Conservation (phyloP, 2,329 filamentous ascomycete genomes). For the Fusarium praegraminearum region DNA sequence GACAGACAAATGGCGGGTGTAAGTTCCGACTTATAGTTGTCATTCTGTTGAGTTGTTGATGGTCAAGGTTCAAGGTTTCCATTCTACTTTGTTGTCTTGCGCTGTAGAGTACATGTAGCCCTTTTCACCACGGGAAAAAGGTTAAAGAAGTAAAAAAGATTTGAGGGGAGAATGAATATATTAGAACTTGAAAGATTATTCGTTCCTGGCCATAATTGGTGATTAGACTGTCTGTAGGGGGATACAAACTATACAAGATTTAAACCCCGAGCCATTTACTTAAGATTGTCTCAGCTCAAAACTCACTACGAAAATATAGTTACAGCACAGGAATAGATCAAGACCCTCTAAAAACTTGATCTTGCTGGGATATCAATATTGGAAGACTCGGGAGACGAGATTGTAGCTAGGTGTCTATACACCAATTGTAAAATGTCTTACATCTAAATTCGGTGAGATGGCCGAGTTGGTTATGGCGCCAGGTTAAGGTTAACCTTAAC, state of each 20-base stretch:
- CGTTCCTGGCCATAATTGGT: background rate
- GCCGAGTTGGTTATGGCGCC: constrained; percentile 54
- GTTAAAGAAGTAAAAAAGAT: background rate
- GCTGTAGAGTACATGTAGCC: background rate
- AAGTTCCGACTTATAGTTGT: background rate
- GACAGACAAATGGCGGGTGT: background rate
- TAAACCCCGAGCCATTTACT: too few relatives aligned
- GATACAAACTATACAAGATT: too few relatives aligned
- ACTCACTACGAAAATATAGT: too few relatives aligned
- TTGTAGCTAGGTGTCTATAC: rapidly evolving
- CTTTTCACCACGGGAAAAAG: background rate
- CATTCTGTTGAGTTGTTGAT: background rate
- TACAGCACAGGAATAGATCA: background rate
- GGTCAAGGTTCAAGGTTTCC: background rate
- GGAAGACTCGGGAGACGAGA: background rate
- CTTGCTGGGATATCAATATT: background rate
- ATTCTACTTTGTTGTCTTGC: background rate
- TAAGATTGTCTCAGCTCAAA: too few relatives aligned
- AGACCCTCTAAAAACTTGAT: background rate
- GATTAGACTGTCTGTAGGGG: too few relatives aligned
- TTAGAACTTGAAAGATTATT: background rate
- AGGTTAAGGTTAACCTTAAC: constrained; percentile 52
- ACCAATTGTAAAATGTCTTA: background rate
- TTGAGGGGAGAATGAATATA: rapidly evolving
- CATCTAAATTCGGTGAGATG: constrained; percentile 48